Percentiles rank a stretch among this genome's conserved stretches.
Conservation (phyloP, 208 protist genomes). For the Leishmania gerbilli region DNA sequence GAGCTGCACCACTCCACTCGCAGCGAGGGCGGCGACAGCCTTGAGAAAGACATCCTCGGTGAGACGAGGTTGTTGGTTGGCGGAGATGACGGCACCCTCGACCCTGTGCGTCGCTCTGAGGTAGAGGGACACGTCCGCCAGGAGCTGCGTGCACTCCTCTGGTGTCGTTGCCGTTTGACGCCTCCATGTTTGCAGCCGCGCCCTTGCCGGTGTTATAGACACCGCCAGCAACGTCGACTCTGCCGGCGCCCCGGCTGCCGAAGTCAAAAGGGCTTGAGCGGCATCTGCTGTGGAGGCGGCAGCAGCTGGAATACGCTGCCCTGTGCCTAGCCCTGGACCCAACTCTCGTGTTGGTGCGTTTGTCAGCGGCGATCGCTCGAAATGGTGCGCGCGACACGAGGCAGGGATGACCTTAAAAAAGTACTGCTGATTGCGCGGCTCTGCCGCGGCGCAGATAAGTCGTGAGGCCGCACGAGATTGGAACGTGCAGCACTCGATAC, state of each 20-base stretch:
- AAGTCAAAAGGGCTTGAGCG: neutral
- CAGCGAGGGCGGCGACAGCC: conserved; percentile 14
- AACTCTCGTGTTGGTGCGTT: neutral
- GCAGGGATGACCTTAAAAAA: conserved; percentile 63
- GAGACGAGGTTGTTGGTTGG: conserved; percentile 9
- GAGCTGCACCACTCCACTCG: conserved; percentile 31
- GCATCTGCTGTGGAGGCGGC: neutral
- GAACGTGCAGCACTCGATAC: conserved; percentile 60
- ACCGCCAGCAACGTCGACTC: too few relatives aligned
- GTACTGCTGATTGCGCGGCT: conserved; percentile 44
- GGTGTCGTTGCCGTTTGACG: neutral
- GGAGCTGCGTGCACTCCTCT: conserved; percentile 12
- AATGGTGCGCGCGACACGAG: conserved; percentile 39
- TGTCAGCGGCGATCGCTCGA: conserved; percentile 14
- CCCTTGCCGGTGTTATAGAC: too few relatives aligned
- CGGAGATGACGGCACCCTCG: conserved; percentile 9
- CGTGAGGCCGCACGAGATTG: conserved; percentile 33
- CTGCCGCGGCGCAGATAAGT: conserved; percentile 47
- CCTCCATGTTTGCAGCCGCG: conserved; percentile 15
- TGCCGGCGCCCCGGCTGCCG: neutral
- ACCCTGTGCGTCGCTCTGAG: conserved; percentile 24
- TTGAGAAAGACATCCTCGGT: conserved; percentile 24
- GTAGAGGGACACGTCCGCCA: conserved; percentile 20
- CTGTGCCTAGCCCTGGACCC: too few relatives aligned
- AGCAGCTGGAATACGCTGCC: neutral